A percentile compares a stretch with the other conserved stretches of the same genome.
phyloP scores from a whole-genome alignment of 257 asterid species.

The Solanum piurae region DNA sequence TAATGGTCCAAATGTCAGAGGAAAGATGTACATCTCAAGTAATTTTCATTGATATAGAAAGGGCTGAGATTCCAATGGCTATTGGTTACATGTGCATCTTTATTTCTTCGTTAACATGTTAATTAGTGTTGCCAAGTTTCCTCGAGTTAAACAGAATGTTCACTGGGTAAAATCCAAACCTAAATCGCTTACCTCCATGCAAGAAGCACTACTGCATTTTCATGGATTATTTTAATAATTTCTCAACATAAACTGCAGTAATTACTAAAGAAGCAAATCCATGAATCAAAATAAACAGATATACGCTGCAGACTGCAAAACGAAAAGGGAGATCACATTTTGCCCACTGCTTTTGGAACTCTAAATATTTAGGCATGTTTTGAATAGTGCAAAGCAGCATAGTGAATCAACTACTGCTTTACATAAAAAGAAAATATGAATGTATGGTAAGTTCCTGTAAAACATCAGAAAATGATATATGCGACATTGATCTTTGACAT shows the following conservation, averaged over 20 bases:
- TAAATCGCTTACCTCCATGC: background rate
- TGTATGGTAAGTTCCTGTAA: background rate
- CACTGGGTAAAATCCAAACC: background rate
- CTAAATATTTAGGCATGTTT: background rate
- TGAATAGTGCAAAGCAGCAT: background rate
- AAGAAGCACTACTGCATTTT: background rate
- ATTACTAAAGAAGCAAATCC: background rate
- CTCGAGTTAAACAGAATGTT: background rate
- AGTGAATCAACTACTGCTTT: background rate
- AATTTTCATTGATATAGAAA: background rate
- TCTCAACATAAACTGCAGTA: background rate
- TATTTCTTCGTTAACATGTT: background rate
- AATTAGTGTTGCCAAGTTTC: background rate
- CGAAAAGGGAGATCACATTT: background rate
- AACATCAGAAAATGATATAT: background rate
- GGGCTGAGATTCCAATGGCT: background rate
- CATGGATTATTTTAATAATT: background rate
- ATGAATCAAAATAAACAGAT: background rate
- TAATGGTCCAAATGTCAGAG: background rate
- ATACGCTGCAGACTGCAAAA: background rate
- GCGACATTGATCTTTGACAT: background rate
- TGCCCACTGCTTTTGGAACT: background rate
- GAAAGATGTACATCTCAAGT: background rate
- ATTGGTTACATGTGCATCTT: background rate
- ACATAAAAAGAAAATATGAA: background rate